These are phyloP conservation scores for Toxoplasma gondii DNA, from an alignment of 169 alveolate genomes.

Conservation along the genomic window DNA sequence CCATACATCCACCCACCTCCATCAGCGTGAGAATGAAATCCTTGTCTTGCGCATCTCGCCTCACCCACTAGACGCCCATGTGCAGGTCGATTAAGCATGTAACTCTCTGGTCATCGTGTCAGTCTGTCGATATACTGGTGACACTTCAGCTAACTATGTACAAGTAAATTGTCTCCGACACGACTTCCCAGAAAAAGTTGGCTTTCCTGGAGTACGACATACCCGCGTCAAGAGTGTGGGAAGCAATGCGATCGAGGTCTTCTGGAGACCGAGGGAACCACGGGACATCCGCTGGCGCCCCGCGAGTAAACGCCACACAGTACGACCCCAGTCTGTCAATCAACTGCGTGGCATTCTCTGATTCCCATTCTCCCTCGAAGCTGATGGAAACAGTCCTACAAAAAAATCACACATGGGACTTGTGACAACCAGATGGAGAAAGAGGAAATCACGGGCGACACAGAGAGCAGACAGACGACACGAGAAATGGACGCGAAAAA, in stretches of 20 bases:
- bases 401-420: background rate
- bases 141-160: background rate
- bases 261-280: conserved; percentile 69
- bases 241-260: conserved; percentile 67
- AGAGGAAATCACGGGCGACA: background rate
- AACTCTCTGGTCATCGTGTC: too few species aligned
- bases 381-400: conserved; percentile 49
- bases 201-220: background rate
- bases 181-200: background rate
- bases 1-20: too few species aligned
- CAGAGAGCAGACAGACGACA: background rate
- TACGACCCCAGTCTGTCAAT: conserved; percentile 18
- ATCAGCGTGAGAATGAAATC: too few species aligned
- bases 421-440: background rate
- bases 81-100: too few species aligned
- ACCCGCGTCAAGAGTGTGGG: conserved; percentile 54
- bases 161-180: background rate
- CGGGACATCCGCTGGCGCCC: conserved; percentile 40
- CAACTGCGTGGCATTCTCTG: background rate
- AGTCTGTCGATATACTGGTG: background rate
- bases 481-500: background rate
- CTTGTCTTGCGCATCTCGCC: too few species aligned
- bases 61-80: too few species aligned
- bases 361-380: conserved; percentile 57
- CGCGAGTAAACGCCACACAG: background rate